Base-by-base conservation (phyloP, 1,284 basidiomycete genomes). In the Puccinia polysora region DNA sequence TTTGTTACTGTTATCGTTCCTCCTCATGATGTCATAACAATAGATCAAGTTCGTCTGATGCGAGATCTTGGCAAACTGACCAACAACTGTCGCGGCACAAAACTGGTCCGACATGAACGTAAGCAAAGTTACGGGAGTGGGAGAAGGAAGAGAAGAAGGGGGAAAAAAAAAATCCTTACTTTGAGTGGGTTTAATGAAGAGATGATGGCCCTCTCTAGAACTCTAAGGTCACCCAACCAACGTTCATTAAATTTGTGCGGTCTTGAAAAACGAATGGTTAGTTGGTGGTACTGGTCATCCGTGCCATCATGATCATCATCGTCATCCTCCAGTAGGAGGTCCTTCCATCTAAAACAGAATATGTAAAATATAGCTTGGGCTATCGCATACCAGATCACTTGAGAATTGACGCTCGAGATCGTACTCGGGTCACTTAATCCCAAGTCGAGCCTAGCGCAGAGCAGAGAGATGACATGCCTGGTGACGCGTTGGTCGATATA, bases 331-430 rank as follows among this genome's bases (percentile, higher is more conserved):
- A 81, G 80, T 30, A 89, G 81, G 43, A 97, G 82, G 76, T 94
- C 92, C 74, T 91, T 83, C 95, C 94, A 98, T 20, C 95, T 84
- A 82, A 98, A 99, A 81, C 96, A 98, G 80, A 98, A 99, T 75
- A 98, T 92, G 77, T 98, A 85, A 80, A 99, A 96, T 5, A 93
- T 86, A 0, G 94, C 90, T 79, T 98, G 96, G 0, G 88, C 83
- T 36, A 97, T 89, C 4, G 95, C 92, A 80, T 97, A 98, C 80
- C 97, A 97, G 28, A 95, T 85, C 34, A 84, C 84, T 12, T 77
- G 75, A 25, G 52, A 50, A 18, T 75, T 76, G 10, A 75, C 75
- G 4, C 74, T 75, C 64, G n/a, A n/a, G n/a, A 55, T 65, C 3
- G 58, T 1, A 76, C 78, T 30, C 77, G 79, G 32, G 78, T 78